phyloP scores from a whole-genome alignment of 164 flowering plant species.

The Kingdonia uniflora region DNA sequence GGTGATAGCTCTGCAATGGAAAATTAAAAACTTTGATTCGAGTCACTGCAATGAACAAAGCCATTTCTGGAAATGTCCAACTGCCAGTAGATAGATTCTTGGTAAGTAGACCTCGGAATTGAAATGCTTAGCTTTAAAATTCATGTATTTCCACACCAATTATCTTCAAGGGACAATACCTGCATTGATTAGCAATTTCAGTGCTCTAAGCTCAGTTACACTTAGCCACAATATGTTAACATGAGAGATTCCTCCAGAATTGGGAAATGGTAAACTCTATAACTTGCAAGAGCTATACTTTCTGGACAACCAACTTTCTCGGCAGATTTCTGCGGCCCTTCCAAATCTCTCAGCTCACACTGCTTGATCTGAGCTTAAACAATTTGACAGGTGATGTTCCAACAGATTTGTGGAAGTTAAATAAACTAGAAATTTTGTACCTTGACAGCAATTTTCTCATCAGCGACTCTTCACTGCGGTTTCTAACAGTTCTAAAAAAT shows the following conservation, averaged over 20 bases:
- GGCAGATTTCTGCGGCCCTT: constrained; percentile 5
- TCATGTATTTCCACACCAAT: constrained; percentile 7
- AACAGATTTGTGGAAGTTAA: background rate
- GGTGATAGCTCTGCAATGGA: too few species aligned
- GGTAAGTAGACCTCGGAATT: too few species aligned
- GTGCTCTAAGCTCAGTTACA: constrained; percentile 2
- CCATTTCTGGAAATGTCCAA: too few species aligned
- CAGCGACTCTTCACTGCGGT: constrained; percentile 9
- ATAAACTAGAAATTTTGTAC: constrained; percentile 3
- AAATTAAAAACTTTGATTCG: too few species aligned
- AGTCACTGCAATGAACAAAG: too few species aligned
- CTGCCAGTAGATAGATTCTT: too few species aligned
- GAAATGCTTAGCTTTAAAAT: too few species aligned
- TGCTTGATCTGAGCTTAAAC: constrained; percentile 5
- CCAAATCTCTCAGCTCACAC: constrained; percentile 6
- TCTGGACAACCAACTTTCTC: background rate
- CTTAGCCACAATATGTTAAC: constrained; percentile 1
- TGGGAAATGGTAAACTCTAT: constrained; percentile 9
- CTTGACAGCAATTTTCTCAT: too few species aligned
- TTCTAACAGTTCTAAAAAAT: constrained; percentile 8
- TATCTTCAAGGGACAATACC: too few species aligned
- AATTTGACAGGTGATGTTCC: constrained; percentile 4
- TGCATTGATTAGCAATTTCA: too few species aligned
- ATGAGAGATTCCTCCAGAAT: constrained; percentile 11
- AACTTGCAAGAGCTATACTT: constrained; percentile 10